Evolutionary conservation across 1,284 basidiomycete species (phyloP).

Genomic region (Austropuccinia psidii): DNA sequence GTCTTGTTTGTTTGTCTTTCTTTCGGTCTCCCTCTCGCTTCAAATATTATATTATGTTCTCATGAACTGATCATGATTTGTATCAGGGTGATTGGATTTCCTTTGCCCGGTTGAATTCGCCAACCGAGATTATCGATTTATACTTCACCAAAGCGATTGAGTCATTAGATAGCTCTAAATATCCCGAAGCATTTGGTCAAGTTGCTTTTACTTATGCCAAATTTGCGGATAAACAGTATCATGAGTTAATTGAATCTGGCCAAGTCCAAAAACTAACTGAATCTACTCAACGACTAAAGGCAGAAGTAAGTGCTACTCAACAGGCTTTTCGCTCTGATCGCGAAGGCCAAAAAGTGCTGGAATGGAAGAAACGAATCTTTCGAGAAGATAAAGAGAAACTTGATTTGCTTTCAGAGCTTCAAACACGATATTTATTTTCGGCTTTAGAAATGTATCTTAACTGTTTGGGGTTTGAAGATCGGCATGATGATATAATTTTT

Average conservation of each 20-base stretch:
- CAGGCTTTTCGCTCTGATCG: constrained; percentile 30
- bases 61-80: not conserved
- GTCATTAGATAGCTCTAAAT: not conserved
- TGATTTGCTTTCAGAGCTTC: constrained; percentile 44
- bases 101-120: constrained; percentile 46
- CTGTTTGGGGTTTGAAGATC: constrained; percentile 62
- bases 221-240: constrained; percentile 81
- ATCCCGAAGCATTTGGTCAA: constrained; percentile 53
- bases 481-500: constrained; percentile 65
- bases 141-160: constrained; percentile 35
- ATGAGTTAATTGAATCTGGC: constrained; percentile 60
- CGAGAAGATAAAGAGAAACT: constrained; percentile 57
- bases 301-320: constrained; percentile 53
- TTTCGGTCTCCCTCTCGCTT: not conserved
- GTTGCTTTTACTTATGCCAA: constrained; percentile 74
- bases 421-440: constrained; percentile 57
- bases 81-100: constrained; percentile 12
- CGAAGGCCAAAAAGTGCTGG: constrained; percentile 46
- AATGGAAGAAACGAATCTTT: constrained; percentile 59
- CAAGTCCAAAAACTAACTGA: constrained; percentile 64
- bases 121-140: constrained; percentile 28
- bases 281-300: constrained; percentile 64
- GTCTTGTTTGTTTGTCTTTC: constrained; percentile 18
- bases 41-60: not conserved
- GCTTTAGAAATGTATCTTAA: constrained; percentile 76